These are phyloP conservation scores for Sporothrix brunneoviolacea DNA, from an alignment of 2,329 filamentous ascomycete genomes.

Conservation along the genomic window DNA sequence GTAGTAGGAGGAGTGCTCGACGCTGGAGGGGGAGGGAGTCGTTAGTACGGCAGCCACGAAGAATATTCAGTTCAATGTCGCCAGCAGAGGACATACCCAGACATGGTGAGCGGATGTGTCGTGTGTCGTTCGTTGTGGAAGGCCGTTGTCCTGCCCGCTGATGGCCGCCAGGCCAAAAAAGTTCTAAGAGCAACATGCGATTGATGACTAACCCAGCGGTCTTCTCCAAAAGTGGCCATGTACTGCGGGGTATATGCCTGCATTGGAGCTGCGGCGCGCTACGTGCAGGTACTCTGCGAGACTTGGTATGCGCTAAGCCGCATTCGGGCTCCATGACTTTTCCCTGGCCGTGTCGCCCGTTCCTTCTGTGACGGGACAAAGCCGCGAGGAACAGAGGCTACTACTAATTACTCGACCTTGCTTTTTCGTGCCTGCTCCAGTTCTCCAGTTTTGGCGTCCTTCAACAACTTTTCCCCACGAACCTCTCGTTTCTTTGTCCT, in stretches of 20 bases:
- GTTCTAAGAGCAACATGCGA: background rate
- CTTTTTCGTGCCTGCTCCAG: constrained; percentile 6
- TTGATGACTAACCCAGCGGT: too few species aligned
- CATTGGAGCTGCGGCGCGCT: background rate
- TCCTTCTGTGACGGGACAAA: background rate
- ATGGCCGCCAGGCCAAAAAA: background rate
- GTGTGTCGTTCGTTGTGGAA: background rate
- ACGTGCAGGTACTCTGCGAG: background rate
- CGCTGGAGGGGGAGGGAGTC: constrained; percentile 25
- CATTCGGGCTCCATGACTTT: background rate
- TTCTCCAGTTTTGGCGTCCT: constrained; percentile 7
- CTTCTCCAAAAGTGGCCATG: too few species aligned
- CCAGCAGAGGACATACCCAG: constrained; percentile 8
- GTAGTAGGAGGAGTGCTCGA: constrained; percentile 71
- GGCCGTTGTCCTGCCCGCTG: background rate
- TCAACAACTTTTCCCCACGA: background rate
- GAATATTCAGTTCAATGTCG: background rate
- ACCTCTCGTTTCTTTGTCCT: background rate
- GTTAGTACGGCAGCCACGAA: background rate
- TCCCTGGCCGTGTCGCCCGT: constrained; percentile 2
- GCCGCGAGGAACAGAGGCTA: too few species aligned
- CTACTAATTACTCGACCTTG: constrained; percentile 3
- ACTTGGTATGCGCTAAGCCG: background rate
- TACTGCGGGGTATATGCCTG: too few species aligned
- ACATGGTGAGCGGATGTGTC: constrained; percentile 10